These are phyloP conservation scores for Triadica sebifera DNA, from an alignment of 345 rosid genomes.

Conservation along the genomic window DNA sequence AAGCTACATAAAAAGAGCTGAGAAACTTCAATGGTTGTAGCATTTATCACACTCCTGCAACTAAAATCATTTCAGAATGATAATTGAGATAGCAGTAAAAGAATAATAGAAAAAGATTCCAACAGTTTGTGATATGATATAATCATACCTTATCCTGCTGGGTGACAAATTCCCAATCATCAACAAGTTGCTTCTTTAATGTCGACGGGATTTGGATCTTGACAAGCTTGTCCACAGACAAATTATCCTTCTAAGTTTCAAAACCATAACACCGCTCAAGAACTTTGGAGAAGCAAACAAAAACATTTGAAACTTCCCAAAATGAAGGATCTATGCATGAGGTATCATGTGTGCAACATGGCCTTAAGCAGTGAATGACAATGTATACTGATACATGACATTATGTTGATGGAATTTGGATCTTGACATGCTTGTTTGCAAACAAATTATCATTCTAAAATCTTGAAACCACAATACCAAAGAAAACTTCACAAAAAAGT, in stretches of 20 bases:
- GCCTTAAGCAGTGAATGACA: background rate
- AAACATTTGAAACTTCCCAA: conserved; percentile 7
- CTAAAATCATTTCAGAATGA: background rate
- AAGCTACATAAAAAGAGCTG: background rate
- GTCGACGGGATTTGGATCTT: conserved; percentile 84
- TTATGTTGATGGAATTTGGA: too few relatives aligned
- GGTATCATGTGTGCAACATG: conserved; percentile 2
- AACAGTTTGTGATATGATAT: conserved; percentile 3
- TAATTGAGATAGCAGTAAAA: conserved; percentile 3
- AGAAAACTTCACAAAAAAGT: background rate
- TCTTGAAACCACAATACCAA: background rate
- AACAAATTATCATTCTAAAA: too few relatives aligned
- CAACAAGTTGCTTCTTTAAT: conserved; percentile 78
- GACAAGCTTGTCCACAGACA: conserved; percentile 56
- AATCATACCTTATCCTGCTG: conserved; percentile 76
- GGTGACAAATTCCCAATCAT: conserved; percentile 74
- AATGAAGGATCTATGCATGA: background rate
- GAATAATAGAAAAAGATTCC: background rate
- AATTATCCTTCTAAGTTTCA: conserved; percentile 27
- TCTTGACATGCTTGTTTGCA: too few relatives aligned
- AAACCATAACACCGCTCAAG: background rate
- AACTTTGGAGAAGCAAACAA: background rate
- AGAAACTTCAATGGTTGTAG: background rate
- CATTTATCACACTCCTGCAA: background rate
- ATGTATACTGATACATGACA: background rate